phyloP scores from a whole-genome alignment of 306 rosid genomes.

The Begonia peltatifolia region DNA sequence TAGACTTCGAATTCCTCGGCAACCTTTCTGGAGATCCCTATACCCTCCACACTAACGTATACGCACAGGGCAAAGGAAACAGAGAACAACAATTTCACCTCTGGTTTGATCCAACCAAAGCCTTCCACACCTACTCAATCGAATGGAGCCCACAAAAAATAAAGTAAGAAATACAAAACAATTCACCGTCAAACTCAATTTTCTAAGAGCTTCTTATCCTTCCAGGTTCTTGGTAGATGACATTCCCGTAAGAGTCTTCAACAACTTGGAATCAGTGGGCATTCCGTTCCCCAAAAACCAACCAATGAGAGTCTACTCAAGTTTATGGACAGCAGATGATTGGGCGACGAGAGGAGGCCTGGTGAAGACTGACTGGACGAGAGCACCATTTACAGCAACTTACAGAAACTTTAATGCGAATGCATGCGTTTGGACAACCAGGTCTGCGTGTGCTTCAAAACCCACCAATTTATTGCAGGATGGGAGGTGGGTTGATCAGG shows the following conservation, averaged over 20 bases:
- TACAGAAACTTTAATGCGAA: constrained; percentile 26
- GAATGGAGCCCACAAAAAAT: constrained; percentile 25
- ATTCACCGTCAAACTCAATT: too few species aligned
- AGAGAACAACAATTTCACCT: constrained; percentile 30
- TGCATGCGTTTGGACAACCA: constrained; percentile 14
- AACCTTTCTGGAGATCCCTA: constrained; percentile 27
- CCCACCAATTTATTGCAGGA: background rate
- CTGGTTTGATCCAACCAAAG: constrained; percentile 37
- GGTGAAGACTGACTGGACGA: constrained; percentile 36
- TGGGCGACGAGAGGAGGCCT: constrained; percentile 40
- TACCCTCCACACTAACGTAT: constrained; percentile 28
- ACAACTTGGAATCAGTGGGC: constrained; percentile 20
- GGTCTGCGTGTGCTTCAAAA: constrained; percentile 7
- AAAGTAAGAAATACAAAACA: constrained; percentile 13
- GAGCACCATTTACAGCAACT: constrained; percentile 35
- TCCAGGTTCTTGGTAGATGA: constrained; percentile 21
- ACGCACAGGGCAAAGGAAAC: constrained; percentile 21
- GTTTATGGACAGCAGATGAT: constrained; percentile 34
- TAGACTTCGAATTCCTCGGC: constrained; percentile 40
- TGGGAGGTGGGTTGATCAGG: constrained; percentile 16
- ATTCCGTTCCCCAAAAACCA: constrained; percentile 21
- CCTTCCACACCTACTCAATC: constrained; percentile 30
- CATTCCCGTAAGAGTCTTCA: constrained; percentile 22
- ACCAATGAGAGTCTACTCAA: constrained; percentile 32
- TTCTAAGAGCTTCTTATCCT: background rate